Conservation (phyloP, 768 basidiomycete species). For the Filobasidium floriforme region DNA sequence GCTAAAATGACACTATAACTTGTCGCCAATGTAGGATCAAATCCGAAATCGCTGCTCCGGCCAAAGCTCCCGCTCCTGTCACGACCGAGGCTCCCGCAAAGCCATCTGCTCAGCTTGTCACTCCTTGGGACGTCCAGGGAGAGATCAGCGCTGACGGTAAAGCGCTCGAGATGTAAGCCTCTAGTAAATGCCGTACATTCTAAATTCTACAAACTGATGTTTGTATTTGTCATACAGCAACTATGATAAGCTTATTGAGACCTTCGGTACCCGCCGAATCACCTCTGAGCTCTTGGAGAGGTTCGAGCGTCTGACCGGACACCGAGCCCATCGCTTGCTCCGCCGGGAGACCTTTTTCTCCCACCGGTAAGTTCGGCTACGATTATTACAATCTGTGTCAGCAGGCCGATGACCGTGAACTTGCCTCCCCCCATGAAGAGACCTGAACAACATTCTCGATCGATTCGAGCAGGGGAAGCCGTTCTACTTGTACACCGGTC, state of each 20-base stretch:
- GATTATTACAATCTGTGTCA: conserved; percentile 1
- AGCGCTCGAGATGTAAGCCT: conserved; percentile 51
- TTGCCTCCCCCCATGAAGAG: conserved; percentile 51
- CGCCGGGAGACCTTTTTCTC: conserved; percentile 95
- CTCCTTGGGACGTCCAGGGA: conserved; percentile 97
- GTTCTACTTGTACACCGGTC: conserved; percentile 94
- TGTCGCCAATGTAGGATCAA: neutral
- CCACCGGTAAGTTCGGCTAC: conserved; percentile 61
- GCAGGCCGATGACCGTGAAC: conserved; percentile 10
- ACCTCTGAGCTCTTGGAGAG: conserved; percentile 69
- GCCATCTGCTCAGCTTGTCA: conserved; percentile 65
- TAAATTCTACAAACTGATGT: neutral
- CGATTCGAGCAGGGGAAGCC: conserved; percentile 94
- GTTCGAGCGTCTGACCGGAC: conserved; percentile 85
- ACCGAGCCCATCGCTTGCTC: conserved; percentile 75
- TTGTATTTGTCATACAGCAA: conserved; percentile 56
- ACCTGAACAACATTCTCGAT: conserved; percentile 86
- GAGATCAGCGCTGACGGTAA: conserved; percentile 78
- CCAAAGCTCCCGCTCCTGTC: conserved; percentile 13
- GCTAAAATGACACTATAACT: neutral
- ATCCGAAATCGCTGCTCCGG: neutral
- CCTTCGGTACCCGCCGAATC: conserved; percentile 84
- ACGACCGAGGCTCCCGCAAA: conserved; percentile 12
- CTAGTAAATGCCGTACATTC: neutral
- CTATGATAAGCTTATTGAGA: conserved; percentile 87